Evolutionary conservation across 345 rosid genomes (phyloP), one percentile per base, ranked within the genome.

Genomic region (Reutealis trisperma): DNA sequence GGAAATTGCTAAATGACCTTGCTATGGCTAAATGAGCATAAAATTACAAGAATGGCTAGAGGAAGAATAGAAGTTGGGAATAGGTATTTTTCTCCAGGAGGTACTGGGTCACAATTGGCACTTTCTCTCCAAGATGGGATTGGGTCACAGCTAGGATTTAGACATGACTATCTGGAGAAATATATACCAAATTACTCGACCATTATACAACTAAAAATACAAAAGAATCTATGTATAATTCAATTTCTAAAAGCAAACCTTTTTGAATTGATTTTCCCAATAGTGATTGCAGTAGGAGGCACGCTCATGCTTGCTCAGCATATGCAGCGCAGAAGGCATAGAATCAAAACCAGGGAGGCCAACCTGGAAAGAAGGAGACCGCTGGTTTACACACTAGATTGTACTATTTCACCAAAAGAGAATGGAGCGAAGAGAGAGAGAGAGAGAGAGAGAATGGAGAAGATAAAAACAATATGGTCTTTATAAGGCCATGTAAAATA

Each of bases 271-370:
- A 84, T 89, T 87, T 85, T 88, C 95, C 99, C 99, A 96, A 57
- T 96, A 90, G 85, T 90, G 97, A 86, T 94, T 96, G 87, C 98
- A 96, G 84, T 96, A 96, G 22, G 99, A 93, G 21, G 98, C 99
- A 70, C 98, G 98, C 75, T 93, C 97, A 84, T 92, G 98, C 83
- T 92, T 96, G 90, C 95, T 96, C 83, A 96, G 87, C 90, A 92
- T 84, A 77, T 92, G 86, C 82, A 96, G 80, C 58, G 98, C 91
- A 85, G 92, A 91, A 81, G 98, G 93, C 97, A 96, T 91, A 78
- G 97, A 92, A 87, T 96, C 99, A 89, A 96, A 96, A 78, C 98
- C 99, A 82, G 99, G 99, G 86, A 96, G 97, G 67, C 99, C 99
- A 86, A 96, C 92, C 99, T 96, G 91, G 75, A 81, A 83, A 85